Evolutionary conservation across 148 eudicot genomes (phyloP).

Genomic region (Camellia sinensis): DNA sequence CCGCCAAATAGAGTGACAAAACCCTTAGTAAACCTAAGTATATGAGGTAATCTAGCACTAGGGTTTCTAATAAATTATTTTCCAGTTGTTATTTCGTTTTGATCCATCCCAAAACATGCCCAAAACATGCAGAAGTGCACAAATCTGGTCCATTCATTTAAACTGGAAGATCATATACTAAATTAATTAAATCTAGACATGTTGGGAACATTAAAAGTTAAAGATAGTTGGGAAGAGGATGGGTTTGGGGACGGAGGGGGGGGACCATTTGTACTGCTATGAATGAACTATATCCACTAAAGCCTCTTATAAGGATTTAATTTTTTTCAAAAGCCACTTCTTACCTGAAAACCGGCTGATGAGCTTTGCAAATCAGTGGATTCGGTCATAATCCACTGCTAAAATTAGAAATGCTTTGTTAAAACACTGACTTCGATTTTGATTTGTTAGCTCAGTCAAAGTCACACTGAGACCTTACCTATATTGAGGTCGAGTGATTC

Average conservation of each 20-base stretch:
- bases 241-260: neutral
- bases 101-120: neutral
- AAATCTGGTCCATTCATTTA: conserved; percentile 11
- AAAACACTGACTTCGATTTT: neutral
- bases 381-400: conserved; percentile 12
- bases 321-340: neutral
- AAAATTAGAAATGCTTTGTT: neutral
- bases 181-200: conserved; percentile 6
- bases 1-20: neutral
- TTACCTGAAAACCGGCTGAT: neutral
- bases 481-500: neutral
- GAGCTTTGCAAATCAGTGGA: conserved; percentile 10
- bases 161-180: neutral
- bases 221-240: conserved; percentile 3
- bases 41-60: conserved; percentile 1
- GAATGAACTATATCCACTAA: neutral
- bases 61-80: conserved; percentile 1
- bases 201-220: conserved; percentile 19
- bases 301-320: neutral
- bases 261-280: conserved; percentile 16
- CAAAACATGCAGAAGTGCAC: conserved; percentile 12
- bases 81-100: neutral
- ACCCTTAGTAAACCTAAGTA: neutral
- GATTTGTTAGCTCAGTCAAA: neutral
- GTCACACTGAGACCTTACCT: neutral